Evolutionary conservation across 352 stramenopile genomes (phyloP).

Genomic region (Phytophthora tentaculata): DNA sequence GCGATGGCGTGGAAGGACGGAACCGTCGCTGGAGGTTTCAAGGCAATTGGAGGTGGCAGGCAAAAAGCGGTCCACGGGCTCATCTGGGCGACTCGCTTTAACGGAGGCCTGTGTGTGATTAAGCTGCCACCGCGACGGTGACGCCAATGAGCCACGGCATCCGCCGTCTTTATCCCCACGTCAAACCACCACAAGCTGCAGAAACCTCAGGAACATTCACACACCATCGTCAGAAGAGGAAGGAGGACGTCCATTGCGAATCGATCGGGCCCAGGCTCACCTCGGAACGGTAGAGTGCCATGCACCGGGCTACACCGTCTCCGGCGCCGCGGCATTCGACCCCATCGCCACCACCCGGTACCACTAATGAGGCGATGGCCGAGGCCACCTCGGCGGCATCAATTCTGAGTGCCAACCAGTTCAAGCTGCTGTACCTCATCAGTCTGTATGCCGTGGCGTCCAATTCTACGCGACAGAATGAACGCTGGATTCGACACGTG

Average conservation of each 20-base stretch:
- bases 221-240: slow-evolving; percentile 3
- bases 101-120: slow-evolving; percentile 6
- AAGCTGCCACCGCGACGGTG: slow-evolving; percentile 10
- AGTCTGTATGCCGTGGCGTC: slow-evolving; percentile 94
- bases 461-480: slow-evolving; percentile 90
- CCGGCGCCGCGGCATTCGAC: slow-evolving; percentile 11
- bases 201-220: slow-evolving; percentile 10
- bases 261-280: slow-evolving; percentile 13
- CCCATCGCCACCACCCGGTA: slow-evolving; percentile 17
- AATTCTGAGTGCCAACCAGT: slow-evolving; percentile 94
- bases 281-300: slow-evolving; percentile 24
- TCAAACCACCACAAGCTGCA: slow-evolving; percentile 17
- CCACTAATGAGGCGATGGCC: slow-evolving; percentile 19
- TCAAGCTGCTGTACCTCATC: slow-evolving; percentile 96
- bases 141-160: slow-evolving; percentile 42
- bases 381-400: slow-evolving; percentile 22
- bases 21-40: slow-evolving; percentile 44
- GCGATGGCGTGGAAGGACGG: slow-evolving; percentile 16
- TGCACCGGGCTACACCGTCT: slow-evolving; percentile 19
- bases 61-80: slow-evolving; percentile 1
- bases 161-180: slow-evolving; percentile 24
- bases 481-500: slow-evolving; percentile 96
- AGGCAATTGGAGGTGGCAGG: slow-evolving; percentile 26
- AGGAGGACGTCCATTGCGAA: not conserved
- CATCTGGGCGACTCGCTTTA: not conserved